Base-by-base conservation (phyloP, 1,284 basidiomycete genomes). In the Austroboletus novae-zelandiae region DNA sequence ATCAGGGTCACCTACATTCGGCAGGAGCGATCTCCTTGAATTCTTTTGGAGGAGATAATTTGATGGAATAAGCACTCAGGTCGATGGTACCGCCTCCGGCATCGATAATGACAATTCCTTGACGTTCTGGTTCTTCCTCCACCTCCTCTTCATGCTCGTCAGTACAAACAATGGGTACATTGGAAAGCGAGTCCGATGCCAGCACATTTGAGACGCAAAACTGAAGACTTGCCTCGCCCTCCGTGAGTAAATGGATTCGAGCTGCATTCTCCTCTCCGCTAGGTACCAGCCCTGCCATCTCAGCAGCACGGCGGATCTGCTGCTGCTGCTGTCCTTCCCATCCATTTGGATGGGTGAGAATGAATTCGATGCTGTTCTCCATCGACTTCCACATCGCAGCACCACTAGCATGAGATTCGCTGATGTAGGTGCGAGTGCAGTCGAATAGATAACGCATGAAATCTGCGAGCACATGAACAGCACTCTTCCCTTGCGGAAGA, bases 1-100 rank as follows among this genome's bases (percentile, higher is more conserved):
- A 1, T 6, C 10, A 0, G 6, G 20, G 13, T 2, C 5, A 47
- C 67, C 57, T 51, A 76, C 75, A 77, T 47, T 71, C 69, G 1
- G 75, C 60, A 6, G 69, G 59, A 1, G 69, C 64, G 9, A 69
- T 64, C 56, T 77, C 75, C 44, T 75, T 70, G 20, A 75, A 61
- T 37, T 58, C 56, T 13, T 31, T 52, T 0, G 61, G 56, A 35
- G 52, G 48, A 56, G 71, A 46, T 49, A 74, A 11, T 41, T 44
- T 53, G 48, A 60, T 61, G 35, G 57, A 66, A 51, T 80, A 81
- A 1, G 77, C 71, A 49, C 77, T 79, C 39, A 82, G 60, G 50
- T 82, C 80, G 18, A 82, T 75, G 51, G 79, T 82, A 2, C 80
- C 80, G 15, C 79, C 78, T 5, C 80, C 80, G 1, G 57, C 57